Evolutionary conservation across 2,329 filamentous ascomycete species (phyloP).

Genomic region (Colletotrichum camelliae): DNA sequence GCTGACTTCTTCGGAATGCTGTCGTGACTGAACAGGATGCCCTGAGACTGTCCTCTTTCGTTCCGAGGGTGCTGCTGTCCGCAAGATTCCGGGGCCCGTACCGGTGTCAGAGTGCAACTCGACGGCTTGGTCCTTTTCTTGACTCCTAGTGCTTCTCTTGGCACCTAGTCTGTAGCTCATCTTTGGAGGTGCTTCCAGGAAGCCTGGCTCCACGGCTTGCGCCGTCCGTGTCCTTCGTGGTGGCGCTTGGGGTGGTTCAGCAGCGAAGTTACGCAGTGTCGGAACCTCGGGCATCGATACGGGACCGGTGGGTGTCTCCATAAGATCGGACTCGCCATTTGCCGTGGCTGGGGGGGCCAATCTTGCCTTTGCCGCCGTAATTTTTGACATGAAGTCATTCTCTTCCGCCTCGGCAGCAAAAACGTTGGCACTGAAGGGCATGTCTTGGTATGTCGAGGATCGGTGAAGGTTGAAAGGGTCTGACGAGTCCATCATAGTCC

Average conservation of each 20-base stretch:
- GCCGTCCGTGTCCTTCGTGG: constrained; percentile 58
- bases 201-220: constrained; percentile 55
- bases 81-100: constrained; percentile 33
- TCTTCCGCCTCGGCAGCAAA: constrained; percentile 48
- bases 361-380: constrained; percentile 56
- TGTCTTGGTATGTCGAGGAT: constrained; percentile 43
- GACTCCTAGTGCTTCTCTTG: constrained; percentile 44
- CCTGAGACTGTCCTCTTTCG: constrained; percentile 94
- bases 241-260: constrained; percentile 58
- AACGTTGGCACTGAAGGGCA: constrained; percentile 42
- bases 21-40: constrained; percentile 63
- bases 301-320: constrained; percentile 67
- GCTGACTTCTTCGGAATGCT: constrained; percentile 64
- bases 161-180: constrained; percentile 63
- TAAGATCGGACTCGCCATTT: constrained; percentile 54
- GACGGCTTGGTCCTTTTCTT: constrained; percentile 36
- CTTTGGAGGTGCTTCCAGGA: constrained; percentile 66
- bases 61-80: constrained; percentile 58
- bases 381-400: constrained; percentile 62
- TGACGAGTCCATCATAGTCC: constrained; percentile 39
- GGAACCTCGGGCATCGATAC: constrained; percentile 44
- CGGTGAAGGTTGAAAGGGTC: constrained; percentile 60
- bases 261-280: constrained; percentile 32
- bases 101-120: constrained; percentile 49
- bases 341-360: constrained; percentile 43